Conservation (phyloP, 2,329 filamentous ascomycete genomes). For the Pseudogymnoascus sp. region DNA sequence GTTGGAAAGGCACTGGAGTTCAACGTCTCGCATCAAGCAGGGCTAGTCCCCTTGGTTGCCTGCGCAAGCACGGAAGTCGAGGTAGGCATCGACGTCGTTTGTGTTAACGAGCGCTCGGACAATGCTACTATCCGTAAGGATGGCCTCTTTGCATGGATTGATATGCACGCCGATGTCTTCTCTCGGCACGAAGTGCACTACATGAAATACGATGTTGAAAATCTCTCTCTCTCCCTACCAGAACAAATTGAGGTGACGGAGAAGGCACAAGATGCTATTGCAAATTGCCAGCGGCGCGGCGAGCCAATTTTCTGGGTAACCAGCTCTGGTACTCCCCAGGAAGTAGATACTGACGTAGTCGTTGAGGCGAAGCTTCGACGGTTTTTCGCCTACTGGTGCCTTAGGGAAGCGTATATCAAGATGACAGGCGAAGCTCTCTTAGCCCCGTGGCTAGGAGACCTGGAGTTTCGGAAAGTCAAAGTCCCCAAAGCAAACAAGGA, state of each 20-base stretch:
- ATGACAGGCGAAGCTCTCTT: conserved; percentile 72
- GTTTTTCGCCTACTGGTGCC: conserved; percentile 73
- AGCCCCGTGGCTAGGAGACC: conserved; percentile 61
- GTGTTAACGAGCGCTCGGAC: conserved; percentile 62
- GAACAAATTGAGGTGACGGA: not conserved
- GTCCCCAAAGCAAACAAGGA: conserved; percentile 17
- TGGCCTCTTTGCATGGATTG: conserved; percentile 61
- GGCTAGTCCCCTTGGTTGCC: conserved; percentile 62
- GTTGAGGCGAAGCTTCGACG: conserved; percentile 56
- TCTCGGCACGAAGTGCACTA: conserved; percentile 51
- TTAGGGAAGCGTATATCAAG: conserved; percentile 77
- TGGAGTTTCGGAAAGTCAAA: conserved; percentile 58
- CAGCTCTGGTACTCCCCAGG: conserved; percentile 27
- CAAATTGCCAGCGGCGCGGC: conserved; percentile 23
- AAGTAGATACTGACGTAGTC: conserved; percentile 29
- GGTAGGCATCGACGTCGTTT: conserved; percentile 70
- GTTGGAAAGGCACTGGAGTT: conserved; percentile 36
- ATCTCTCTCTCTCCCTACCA: conserved; percentile 22
- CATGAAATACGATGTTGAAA: conserved; percentile 43
- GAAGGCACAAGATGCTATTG: conserved; percentile 17
- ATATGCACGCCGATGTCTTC: conserved; percentile 66
- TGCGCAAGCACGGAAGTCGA: conserved; percentile 30
- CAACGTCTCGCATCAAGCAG: conserved; percentile 73
- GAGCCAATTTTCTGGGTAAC: conserved; percentile 14
- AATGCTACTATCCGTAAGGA: conserved; percentile 45